Base-by-base conservation (phyloP, 768 basidiomycete genomes). In the Suillus ampliporus region DNA sequence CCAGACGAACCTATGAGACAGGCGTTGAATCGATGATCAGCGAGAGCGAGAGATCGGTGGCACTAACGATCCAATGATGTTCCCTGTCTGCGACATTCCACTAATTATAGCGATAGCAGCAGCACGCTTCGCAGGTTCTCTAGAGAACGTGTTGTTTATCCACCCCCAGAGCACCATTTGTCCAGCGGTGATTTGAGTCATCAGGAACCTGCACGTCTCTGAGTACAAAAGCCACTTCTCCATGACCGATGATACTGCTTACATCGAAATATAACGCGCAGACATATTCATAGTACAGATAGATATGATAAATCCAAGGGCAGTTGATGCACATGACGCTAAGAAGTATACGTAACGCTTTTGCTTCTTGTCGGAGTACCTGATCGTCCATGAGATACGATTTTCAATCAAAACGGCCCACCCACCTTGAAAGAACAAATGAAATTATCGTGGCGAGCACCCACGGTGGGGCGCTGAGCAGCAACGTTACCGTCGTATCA, bases 81-180 rank as follows among this genome's bases (percentile, higher is more conserved):
- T 95, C 1, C 93, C 94, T 4, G 91, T 80, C 70, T 92, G 89
- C 11, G 89, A 89, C 68, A 91, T 84, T 50, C 87, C 85, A 73
- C 93, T 92, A 69, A 93, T 86, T 60, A 90, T 74, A 1, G 91
- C 92, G 38, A 95, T 79, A 14, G 89, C 89, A 17, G 93, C 88
- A 6, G 92, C 90, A 11, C 94, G 87, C 74, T 94, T 94, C 21
- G 88, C 85, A 2, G 92, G 86, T 19, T 92, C 88, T 21, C 88
- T 85, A 34, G 91, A 85, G 73, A 95, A 79, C 7, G 80, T 78
- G 62, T 79, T 83, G 50, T 78, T 78, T 54, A 84, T 76, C 83
- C 80, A 82, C 15, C 44, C 61, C 31, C 48, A 62, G n/a, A 90
- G 86, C 62, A 82, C 82, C 64, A 91, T 84, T 72, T 88, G 89